Evolutionary conservation across 371 early-diverging fungal genomes (phyloP).

Genomic region (Rhizopus sp.): DNA sequence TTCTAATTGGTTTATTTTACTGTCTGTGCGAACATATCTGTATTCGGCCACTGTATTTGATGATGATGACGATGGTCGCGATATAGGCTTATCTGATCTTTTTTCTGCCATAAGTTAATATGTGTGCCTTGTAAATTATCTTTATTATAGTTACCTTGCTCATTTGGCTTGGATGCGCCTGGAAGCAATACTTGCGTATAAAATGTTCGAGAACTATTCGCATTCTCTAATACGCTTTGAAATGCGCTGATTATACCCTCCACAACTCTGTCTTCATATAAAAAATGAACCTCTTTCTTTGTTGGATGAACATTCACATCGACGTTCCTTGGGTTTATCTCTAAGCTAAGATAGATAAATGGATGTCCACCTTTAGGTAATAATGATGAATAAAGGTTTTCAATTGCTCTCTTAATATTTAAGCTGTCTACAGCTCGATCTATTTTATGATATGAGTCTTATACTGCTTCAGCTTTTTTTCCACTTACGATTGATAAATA

Average conservation of each 20-base stretch:
- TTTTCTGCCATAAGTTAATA: conserved; percentile 1
- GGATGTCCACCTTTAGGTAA: conserved; percentile 91
- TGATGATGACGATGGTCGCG: neutral
- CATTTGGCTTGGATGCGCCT: conserved; percentile 21
- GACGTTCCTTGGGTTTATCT: conserved; percentile 76
- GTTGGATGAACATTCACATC: conserved; percentile 92
- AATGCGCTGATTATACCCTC: conserved; percentile 65
- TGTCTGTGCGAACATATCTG: conserved; percentile 79
- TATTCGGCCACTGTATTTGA: conserved; percentile 44
- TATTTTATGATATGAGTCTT: conserved; percentile 24
- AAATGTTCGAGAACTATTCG: conserved; percentile 56
- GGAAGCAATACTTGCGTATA: conserved; percentile 52
- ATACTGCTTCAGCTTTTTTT: neutral
- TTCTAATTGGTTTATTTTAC: conserved; percentile 68
- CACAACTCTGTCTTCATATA: conserved; percentile 87
- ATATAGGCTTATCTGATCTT: neutral
- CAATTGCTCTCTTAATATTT: conserved; percentile 78
- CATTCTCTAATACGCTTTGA: conserved; percentile 51
- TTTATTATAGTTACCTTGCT: neutral
- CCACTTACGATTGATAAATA: conserved; percentile 94
- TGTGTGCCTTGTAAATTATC: neutral
- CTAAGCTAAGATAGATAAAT: conserved; percentile 90
- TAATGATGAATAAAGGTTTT: conserved; percentile 74
- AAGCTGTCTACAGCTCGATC: conserved; percentile 89
- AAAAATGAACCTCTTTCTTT: conserved; percentile 69